A percentile compares a stretch with the other conserved stretches of the same genome.
Conservation (phyloP, 768 basidiomycete genomes). For the Tylopilus vinaceipallidus region DNA sequence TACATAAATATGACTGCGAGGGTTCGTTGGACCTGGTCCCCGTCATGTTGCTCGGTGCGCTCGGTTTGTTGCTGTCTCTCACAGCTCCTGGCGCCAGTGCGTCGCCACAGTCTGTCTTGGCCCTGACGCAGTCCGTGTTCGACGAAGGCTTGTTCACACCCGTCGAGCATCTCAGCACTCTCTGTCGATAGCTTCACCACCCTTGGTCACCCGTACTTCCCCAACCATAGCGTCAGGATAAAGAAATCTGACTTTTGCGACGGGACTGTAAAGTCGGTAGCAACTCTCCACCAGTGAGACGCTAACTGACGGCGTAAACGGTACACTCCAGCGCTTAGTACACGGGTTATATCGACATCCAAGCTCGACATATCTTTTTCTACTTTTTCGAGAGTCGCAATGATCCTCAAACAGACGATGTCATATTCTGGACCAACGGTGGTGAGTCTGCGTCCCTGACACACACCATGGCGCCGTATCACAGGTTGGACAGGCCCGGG, state of each 20-base stretch:
- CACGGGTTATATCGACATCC: slow-evolving; percentile 67
- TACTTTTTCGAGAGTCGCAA: slow-evolving; percentile 74
- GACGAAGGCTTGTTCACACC: slow-evolving; percentile 36
- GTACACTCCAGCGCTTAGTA: slow-evolving; percentile 55
- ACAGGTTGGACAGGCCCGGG: slow-evolving; percentile 39
- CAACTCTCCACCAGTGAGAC: too few relatives aligned
- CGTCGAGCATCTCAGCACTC: slow-evolving; percentile 27
- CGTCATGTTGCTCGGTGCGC: slow-evolving; percentile 9
- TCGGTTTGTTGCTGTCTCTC: slow-evolving; percentile 21
- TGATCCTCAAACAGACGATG: slow-evolving; percentile 54
- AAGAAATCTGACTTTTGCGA: slow-evolving; percentile 42
- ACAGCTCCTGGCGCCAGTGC: slow-evolving; percentile 12
- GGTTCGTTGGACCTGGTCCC: too few relatives aligned
- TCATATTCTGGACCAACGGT: slow-evolving; percentile 59
- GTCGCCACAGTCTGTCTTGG: slow-evolving; percentile 20
- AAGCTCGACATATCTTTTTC: slow-evolving; percentile 66
- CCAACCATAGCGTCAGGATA: slow-evolving; percentile 40
- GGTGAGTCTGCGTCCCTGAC: slow-evolving; percentile 39
- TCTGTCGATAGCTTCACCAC: slow-evolving; percentile 35
- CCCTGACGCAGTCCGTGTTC: slow-evolving; percentile 7
- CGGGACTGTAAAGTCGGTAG: slow-evolving; percentile 36
- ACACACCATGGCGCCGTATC: not conserved
- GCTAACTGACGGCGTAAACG: too few relatives aligned
- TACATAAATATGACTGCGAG: too few relatives aligned
- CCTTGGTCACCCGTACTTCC: slow-evolving; percentile 44